Conservation (phyloP, 495 filamentous ascomycete species). For the Neurospora sp. region DNA sequence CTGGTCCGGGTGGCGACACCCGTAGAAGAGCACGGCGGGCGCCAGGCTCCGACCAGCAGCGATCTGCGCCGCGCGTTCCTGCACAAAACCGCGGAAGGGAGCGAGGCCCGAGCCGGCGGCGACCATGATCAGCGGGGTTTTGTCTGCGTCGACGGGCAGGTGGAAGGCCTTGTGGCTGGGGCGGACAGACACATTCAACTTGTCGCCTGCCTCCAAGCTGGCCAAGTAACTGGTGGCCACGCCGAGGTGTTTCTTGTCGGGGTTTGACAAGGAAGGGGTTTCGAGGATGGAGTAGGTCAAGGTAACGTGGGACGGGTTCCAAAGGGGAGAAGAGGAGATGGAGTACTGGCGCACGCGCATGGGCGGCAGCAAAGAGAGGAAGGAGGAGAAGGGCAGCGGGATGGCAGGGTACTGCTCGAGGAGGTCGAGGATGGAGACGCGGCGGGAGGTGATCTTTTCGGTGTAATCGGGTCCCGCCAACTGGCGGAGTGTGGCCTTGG, state of each 20-base stretch:
- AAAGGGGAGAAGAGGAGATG: constrained; percentile 64
- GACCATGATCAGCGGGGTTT: constrained; percentile 57
- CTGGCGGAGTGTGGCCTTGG: constrained; percentile 31
- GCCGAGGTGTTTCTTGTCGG: constrained; percentile 37
- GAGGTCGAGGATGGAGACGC: constrained; percentile 54
- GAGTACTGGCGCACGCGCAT: constrained; percentile 71
- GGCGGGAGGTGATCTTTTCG: constrained; percentile 43
- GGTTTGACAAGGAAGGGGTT: constrained; percentile 41
- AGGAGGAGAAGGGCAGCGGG: constrained; percentile 47
- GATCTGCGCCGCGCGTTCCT: constrained; percentile 52
- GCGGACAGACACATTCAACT: constrained; percentile 52
- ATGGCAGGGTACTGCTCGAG: constrained; percentile 48
- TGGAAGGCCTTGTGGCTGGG: constrained; percentile 53
- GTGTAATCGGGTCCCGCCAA: constrained; percentile 43
- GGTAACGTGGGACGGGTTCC: constrained; percentile 45
- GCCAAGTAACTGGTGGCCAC: constrained; percentile 53
- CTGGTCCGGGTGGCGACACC: constrained; percentile 45
- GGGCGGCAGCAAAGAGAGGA: constrained; percentile 59
- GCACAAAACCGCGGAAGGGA: constrained; percentile 60
- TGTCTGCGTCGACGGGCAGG: constrained; percentile 47
- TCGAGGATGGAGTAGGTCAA: constrained; percentile 60
- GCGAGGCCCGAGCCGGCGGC: constrained; percentile 47
- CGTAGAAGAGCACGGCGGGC: constrained; percentile 52
- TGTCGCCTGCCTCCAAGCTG: constrained; percentile 48
- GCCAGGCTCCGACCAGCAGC: constrained; percentile 43